These are phyloP conservation scores for Fusarium chuoi DNA, from an alignment of 2,329 filamentous ascomycete genomes.

Conservation along the genomic window DNA sequence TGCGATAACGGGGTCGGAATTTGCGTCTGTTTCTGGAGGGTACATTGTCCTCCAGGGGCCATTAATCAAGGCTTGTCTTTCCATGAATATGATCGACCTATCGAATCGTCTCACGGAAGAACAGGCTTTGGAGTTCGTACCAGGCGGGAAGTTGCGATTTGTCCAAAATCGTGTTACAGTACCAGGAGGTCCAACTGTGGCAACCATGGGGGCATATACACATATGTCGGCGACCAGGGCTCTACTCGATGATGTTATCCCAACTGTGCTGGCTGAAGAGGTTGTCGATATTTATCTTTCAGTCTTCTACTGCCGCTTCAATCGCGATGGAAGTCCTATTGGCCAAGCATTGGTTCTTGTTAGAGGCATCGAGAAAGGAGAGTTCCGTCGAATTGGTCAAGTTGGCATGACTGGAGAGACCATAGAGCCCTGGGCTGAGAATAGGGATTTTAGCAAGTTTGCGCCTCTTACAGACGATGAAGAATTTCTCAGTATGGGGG, in stretches of 20 bases:
- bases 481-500: conserved; percentile 15
- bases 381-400: conserved; percentile 28
- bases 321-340: not conserved
- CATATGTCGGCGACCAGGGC: not conserved
- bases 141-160: conserved; percentile 25
- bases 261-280: not conserved
- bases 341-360: conserved; percentile 16
- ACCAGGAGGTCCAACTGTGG: not conserved
- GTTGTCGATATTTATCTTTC: conserved; percentile 17
- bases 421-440: not conserved
- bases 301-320: conserved; percentile 12
- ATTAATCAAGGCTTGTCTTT: conserved; percentile 26
- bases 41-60: conserved; percentile 23
- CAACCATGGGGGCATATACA: not conserved
- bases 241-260: conserved; percentile 13
- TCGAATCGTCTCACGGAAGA: conserved; percentile 14
- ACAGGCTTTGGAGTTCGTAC: conserved; percentile 30
- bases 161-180: conserved; percentile 7
- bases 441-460: conserved; percentile 22
- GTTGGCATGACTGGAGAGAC: not conserved
- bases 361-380: conserved; percentile 18
- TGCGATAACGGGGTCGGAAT: conserved; percentile 7
- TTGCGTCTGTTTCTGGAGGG: conserved; percentile 16
- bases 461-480: conserved; percentile 7
- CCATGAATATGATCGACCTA: conserved; percentile 16